These are phyloP conservation scores for Candida lessepsii DNA, from an alignment of 805 yeast genomes.

Conservation along the genomic window DNA sequence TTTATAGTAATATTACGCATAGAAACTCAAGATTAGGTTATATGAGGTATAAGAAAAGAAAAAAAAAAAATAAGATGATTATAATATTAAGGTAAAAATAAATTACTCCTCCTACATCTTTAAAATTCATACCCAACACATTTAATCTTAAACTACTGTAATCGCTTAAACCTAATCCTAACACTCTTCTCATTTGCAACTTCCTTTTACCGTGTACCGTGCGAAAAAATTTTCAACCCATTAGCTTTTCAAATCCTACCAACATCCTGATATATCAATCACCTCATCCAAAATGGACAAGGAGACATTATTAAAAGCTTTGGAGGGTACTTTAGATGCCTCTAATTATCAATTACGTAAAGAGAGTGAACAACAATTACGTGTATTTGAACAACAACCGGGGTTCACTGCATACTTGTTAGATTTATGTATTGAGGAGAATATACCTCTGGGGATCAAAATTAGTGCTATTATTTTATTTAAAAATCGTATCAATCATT, in stretches of 20 bases:
- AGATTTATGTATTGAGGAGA: slow-evolving; percentile 46
- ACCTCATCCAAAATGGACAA: slow-evolving; percentile 42
- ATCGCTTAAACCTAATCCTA: not conserved
- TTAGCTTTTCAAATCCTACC: not conserved
- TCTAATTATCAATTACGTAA: slow-evolving; percentile 45
- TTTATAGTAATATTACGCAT: too few species aligned
- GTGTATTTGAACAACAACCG: slow-evolving; percentile 50
- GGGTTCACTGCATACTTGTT: slow-evolving; percentile 58
- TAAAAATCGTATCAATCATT: slow-evolving; percentile 39
- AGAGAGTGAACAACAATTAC: slow-evolving; percentile 52
- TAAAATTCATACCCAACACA: too few species aligned
- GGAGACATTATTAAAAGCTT: slow-evolving; percentile 46
- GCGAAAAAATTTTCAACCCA: slow-evolving; percentile 1
- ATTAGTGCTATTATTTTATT: slow-evolving; percentile 44
- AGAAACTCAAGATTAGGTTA: too few species aligned
- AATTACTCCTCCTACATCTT: too few species aligned
- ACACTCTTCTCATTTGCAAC: too few species aligned
- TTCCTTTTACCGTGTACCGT: too few species aligned
- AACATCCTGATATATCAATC: not conserved
- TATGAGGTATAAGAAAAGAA: too few species aligned
- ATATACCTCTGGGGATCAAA: slow-evolving; percentile 37
- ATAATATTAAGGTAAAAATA: too few species aligned
- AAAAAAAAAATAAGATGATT: too few species aligned
- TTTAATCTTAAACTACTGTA: too few species aligned
- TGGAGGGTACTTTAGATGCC: slow-evolving; percentile 56